phyloP scores from a whole-genome alignment of 805 yeast genomes.

The Ogataea minuta region DNA sequence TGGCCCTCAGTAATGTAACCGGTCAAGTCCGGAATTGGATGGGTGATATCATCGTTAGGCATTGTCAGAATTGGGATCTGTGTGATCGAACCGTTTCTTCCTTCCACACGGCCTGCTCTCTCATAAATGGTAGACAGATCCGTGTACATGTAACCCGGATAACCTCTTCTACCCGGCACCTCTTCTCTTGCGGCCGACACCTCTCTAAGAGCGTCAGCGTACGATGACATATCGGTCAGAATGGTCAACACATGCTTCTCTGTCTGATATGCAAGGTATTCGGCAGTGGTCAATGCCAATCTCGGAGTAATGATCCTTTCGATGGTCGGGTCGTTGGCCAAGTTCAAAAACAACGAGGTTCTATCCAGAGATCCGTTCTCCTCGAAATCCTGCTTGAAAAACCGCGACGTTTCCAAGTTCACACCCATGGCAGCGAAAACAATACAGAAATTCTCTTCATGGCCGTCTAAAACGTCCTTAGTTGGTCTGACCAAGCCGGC shows the following conservation, averaged over 20 bases:
- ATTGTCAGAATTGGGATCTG: constrained; percentile 98
- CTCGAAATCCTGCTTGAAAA: constrained; percentile 98
- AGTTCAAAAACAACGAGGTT: constrained; percentile 91
- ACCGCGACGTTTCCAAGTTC: constrained; percentile 95
- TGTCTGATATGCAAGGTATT: constrained; percentile 97
- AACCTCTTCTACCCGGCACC: constrained; percentile 99
- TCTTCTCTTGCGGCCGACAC: constrained; percentile 99
- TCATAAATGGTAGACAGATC: constrained; percentile 98
- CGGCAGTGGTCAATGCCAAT: constrained; percentile 97
- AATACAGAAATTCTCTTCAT: constrained; percentile 98
- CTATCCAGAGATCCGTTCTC: constrained; percentile 98
- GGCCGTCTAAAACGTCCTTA: constrained; percentile 99
- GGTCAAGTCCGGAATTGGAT: constrained; percentile 99
- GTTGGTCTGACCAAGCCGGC: constrained; percentile 99
- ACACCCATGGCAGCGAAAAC: constrained; percentile 99
- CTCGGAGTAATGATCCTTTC: constrained; percentile 99
- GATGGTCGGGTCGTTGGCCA: constrained; percentile 99
- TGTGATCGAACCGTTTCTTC: constrained; percentile 98
- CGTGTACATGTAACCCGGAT: constrained; percentile 99
- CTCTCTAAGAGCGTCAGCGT: constrained; percentile 99
- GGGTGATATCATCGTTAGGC: constrained; percentile 99
- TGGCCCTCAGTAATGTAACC: constrained; percentile 99
- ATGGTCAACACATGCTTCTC: constrained; percentile 98
- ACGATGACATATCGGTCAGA: constrained; percentile 99
- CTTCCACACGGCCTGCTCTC: constrained; percentile 99